Evolutionary conservation across 1,284 basidiomycete species (phyloP).

Genomic region (Coniferiporia sulphurascens): DNA sequence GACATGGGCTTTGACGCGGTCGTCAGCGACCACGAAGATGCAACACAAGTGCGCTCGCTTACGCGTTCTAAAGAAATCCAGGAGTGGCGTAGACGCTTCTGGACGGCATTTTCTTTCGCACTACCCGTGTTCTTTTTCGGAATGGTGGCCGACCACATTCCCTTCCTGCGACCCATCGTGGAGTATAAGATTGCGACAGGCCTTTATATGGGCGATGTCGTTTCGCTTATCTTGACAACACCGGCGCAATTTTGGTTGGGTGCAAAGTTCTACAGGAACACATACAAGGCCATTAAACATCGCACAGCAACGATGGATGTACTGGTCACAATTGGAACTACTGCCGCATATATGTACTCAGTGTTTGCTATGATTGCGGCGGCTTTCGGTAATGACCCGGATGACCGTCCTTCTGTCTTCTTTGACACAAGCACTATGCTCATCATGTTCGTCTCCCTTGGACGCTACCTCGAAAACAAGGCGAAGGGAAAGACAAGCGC

Average conservation of each 20-base stretch:
- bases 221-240: constrained; percentile 81
- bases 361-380: constrained; percentile 66
- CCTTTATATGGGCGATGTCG: constrained; percentile 80
- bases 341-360: constrained; percentile 91
- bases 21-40: constrained; percentile 76
- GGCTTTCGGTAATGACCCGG: constrained; percentile 56
- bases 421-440: constrained; percentile 99
- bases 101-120: constrained; percentile 75
- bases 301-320: constrained; percentile 95
- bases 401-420: constrained; percentile 83
- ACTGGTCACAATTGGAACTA: constrained; percentile 92
- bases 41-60: constrained; percentile 87
- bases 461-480: constrained; percentile 92
- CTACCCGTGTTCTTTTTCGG: constrained; percentile 89
- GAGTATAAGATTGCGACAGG: constrained; percentile 49
- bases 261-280: constrained; percentile 80
- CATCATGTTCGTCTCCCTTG: constrained; percentile 94
- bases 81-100: constrained; percentile 84
- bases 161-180: constrained; percentile 49
- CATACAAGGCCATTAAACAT: constrained; percentile 90
- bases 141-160: constrained; percentile 83
- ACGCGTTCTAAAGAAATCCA: constrained; percentile 89
- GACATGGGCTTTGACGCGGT: constrained; percentile 90
- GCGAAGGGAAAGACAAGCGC: constrained; percentile 98
- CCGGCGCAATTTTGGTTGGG: constrained; percentile 95